These are phyloP conservation scores for Tuber borchii DNA, from an alignment of 495 filamentous ascomycete species.

Conservation along the genomic window DNA sequence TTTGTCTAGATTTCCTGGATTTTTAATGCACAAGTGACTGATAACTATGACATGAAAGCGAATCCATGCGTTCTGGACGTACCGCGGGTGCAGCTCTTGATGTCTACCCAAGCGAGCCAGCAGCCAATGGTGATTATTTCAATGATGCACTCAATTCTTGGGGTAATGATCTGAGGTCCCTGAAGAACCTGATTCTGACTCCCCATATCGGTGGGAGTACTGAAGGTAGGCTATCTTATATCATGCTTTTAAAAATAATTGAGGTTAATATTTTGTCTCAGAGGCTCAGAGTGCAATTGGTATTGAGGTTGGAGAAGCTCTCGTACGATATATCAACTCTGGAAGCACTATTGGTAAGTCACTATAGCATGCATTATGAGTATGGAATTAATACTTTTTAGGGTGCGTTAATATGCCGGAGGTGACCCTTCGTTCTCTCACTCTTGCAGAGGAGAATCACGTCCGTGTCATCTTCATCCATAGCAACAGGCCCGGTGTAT, in stretches of 20 bases:
- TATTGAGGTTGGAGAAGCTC: constrained; percentile 75
- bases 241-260: neutral
- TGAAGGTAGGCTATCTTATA: constrained; percentile 50
- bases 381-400: neutral
- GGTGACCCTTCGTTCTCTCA: constrained; percentile 76
- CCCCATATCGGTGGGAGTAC: constrained; percentile 97
- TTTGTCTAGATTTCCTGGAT: neutral
- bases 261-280: neutral
- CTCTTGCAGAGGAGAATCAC: constrained; percentile 76
- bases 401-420: constrained; percentile 80
- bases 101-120: constrained; percentile 89
- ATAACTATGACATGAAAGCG: constrained; percentile 25
- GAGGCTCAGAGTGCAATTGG: constrained; percentile 92
- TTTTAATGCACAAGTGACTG: neutral
- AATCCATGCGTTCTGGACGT: constrained; percentile 77
- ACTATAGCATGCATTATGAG: neutral
- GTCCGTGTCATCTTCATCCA: constrained; percentile 92
- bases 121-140: constrained; percentile 90
- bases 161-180: constrained; percentile 69
- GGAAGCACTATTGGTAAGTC: constrained; percentile 63
- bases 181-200: constrained; percentile 88
- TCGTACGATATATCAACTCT: constrained; percentile 88
- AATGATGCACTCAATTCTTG: constrained; percentile 69
- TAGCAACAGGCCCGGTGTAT: constrained; percentile 86
- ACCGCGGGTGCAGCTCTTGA: constrained; percentile 89